A percentile compares a stretch with the other conserved stretches of the same genome.
phyloP scores from a whole-genome alignment of 352 stramenopile species.

The Thraustochytrium striatum region DNA sequence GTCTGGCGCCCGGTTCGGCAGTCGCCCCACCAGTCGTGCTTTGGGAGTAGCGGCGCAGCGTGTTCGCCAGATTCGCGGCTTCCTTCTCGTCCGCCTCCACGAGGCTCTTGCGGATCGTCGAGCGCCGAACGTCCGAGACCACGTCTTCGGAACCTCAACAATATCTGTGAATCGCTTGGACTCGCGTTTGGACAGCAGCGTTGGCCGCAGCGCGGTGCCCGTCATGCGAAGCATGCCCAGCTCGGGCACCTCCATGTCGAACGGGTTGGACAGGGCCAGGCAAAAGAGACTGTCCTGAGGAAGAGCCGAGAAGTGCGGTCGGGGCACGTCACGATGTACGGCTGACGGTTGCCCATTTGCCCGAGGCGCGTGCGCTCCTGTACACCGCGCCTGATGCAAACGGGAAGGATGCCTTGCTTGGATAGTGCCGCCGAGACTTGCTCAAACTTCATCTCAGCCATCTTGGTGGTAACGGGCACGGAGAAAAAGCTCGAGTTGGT shows the following conservation, averaged over 20 bases:
- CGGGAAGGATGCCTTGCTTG: neutral
- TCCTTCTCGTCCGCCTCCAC: no score
- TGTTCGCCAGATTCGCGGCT: no score
- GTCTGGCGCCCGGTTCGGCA: no score
- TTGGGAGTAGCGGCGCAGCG: no score
- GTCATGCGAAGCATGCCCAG: no score
- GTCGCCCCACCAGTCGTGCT: no score
- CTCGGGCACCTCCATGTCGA: neutral
- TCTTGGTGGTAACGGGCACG: neutral
- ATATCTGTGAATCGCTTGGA: no score
- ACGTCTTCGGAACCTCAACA: no score
- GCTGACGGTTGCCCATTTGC: neutral
- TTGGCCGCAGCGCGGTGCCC: no score
- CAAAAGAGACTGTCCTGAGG: neutral
- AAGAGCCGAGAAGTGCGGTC: neutral
- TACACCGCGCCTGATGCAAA: neutral
- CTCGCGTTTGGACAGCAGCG: no score
- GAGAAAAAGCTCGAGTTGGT: neutral
- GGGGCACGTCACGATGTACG: constrained; percentile 27
- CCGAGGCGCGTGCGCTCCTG: neutral
- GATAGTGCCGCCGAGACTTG: neutral
- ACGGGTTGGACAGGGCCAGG: neutral
- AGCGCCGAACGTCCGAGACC: no score
- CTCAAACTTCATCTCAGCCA: neutral
- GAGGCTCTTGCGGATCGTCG: no score